Base-by-base conservation (phyloP, 2,329 filamentous ascomycete species). In the Diaporthe australafricana region DNA sequence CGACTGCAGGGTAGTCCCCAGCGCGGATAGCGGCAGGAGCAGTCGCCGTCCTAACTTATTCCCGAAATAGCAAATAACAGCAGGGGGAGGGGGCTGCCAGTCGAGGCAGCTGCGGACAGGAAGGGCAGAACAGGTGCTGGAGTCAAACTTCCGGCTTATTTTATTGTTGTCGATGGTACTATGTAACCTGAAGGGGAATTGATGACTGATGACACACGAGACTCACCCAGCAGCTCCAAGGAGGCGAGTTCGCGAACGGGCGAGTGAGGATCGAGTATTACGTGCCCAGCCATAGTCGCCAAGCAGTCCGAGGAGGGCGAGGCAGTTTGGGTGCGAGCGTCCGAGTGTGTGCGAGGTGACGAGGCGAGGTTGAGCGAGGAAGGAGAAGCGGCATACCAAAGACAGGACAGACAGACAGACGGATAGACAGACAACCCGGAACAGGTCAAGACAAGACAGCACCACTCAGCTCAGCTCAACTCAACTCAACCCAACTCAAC, bases 61-160 rank as follows among this genome's bases (percentile, higher is more conserved):
- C 60, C 45, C 60, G 60, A 65, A 65, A 65, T 65, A 65, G 60
- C 60, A 65, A 9, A 48, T 65, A 32, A 38, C 45, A 50, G 60
- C 45, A 65, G 60, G 42, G 38, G 60, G 60, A 65, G n/a, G 45
- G 60, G 60, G 42, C 27, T 42, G 22, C 22, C 8, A 22, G 22
- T 40, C 12, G 38, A 25, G n/a, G 55, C 35, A 25, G 11, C 5
- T 25, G 14, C n/a, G 22, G 22, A 6, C 25, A 17, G 55, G 38
- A 32, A 25, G 40, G 53, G 25, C 53, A 32, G 57, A 40, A 47
- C 45, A 35, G 38, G 32, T 27, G 5, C 38, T 35, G 60, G 32
- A 38, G 60, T 38, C 60, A 20, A 38, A 30, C 30, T 27, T 50
- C 20, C 38, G 60, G 60, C 60, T 65, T 48, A 65, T 48, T 65